Percentiles rank a stretch among this genome's conserved stretches.
Conservation (phyloP, 805 yeast genomes). For the Candida silvicultrix region DNA sequence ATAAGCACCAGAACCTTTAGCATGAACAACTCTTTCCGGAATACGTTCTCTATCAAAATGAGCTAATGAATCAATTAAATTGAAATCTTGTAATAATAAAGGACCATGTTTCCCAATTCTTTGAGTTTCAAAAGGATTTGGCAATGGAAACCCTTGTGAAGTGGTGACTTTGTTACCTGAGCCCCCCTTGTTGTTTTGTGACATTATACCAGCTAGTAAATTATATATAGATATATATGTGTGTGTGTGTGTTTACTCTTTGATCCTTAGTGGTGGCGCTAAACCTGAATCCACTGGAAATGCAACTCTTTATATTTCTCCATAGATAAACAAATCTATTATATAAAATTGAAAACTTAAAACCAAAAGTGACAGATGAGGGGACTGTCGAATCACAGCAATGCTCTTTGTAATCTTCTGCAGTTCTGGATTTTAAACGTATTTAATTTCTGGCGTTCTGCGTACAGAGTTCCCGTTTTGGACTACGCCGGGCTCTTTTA, state of each 20-base stretch:
- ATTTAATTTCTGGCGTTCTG: not conserved
- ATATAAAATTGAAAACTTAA: no score
- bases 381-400: constrained; percentile 13
- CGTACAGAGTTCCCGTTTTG: not conserved
- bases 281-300: not conserved
- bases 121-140: constrained; percentile 72
- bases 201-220: constrained; percentile 4
- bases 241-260: no score
- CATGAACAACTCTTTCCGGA: constrained; percentile 91
- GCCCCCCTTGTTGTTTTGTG: constrained; percentile 9
- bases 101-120: constrained; percentile 77
- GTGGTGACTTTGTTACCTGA: constrained; percentile 53
- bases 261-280: no score
- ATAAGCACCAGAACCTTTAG: constrained; percentile 89
- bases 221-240: no score
- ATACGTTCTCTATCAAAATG: constrained; percentile 88
- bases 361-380: constrained; percentile 3
- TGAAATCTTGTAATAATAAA: constrained; percentile 72
- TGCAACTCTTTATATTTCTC: not conserved
- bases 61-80: constrained; percentile 72
- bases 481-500: no score
- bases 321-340: not conserved
- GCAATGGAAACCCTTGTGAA: constrained; percentile 71
- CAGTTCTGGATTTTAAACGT: not conserved
- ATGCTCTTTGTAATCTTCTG: constrained; percentile 10